Conservation (phyloP, 2,329 filamentous ascomycete species). For the Periconia digitata region DNA sequence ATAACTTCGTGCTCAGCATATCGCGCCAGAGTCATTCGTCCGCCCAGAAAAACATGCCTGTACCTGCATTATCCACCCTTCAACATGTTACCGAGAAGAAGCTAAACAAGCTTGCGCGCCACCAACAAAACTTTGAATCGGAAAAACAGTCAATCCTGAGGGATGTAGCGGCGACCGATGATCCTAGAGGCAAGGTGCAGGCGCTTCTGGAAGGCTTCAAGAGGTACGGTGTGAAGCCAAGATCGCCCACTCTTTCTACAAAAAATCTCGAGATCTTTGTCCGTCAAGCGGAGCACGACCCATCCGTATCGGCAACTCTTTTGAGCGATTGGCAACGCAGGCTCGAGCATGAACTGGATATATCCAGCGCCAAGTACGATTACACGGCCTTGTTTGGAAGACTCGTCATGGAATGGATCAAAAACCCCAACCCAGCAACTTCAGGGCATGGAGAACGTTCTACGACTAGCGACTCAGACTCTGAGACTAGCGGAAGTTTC, state of each 20-base stretch:
- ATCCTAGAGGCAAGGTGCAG: slow-evolving; percentile 17
- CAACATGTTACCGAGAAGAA: slow-evolving; percentile 30
- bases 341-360: slow-evolving; percentile 27
- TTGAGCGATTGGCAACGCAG: slow-evolving; percentile 26
- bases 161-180: slow-evolving; percentile 8
- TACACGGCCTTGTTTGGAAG: slow-evolving; percentile 30
- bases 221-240: slow-evolving; percentile 14
- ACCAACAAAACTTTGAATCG: slow-evolving; percentile 21
- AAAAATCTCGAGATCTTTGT: slow-evolving; percentile 26
- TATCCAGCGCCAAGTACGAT: slow-evolving; percentile 32
- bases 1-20: not conserved
- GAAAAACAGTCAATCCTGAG: slow-evolving; percentile 19
- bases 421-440: slow-evolving; percentile 24
- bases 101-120: slow-evolving; percentile 23
- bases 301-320: slow-evolving; percentile 23
- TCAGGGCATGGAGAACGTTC: not conserved
- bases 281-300: slow-evolving; percentile 29
- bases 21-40: not conserved
- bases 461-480: slow-evolving; percentile 4
- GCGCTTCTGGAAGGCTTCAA: slow-evolving; percentile 24
- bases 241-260: slow-evolving; percentile 13
- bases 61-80: slow-evolving; percentile 23
- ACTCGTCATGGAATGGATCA: slow-evolving; percentile 31
- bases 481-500: slow-evolving; percentile 35
- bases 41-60: slow-evolving; percentile 11